Evolutionary conservation across 805 yeast genomes (phyloP), one percentile per base, ranked within the genome.

Genomic region (Ogataea pini): DNA sequence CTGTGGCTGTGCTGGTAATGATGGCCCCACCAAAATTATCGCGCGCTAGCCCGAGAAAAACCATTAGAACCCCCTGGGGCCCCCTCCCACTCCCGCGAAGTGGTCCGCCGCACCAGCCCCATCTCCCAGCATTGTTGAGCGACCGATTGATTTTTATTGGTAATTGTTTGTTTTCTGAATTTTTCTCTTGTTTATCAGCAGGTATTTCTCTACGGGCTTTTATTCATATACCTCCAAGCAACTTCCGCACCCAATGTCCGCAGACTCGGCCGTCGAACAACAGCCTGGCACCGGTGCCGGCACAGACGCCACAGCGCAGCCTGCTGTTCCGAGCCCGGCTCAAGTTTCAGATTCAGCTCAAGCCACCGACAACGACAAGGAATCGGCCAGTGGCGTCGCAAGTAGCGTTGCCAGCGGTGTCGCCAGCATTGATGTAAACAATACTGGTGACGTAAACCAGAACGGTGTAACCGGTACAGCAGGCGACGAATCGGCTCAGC

Each of bases 211-310:
- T 17, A 14, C 19, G 25, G 31, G 25, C 33, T 12, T 16, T 17
- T 25, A 9, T 27, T 25, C 24, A 16, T 22, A 17, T 31, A 39
- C 22, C 6, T 16, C 32, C 18, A 33, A 39, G n/a, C 18, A 18
- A 39, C 16, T 39, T 17, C 31, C 41, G 41, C 31, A 31, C 19
- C 14, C 42, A 39, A 39, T 39, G 42, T 39, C 42, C 25, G 42
- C 42, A 39, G 42, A 39, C 31, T 27, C 42, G 42, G 42, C 42
- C 24, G 42, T 28, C 42, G 42, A 39, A 39, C 42, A 39, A 39
- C 42, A 39, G 42, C 28, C 42, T 32, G 42, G 42, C 25, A 39
- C 42, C 17, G 33, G 42, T 39, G 42, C 42, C 33, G 42, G 34
- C 33, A 27, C 42, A 27, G 42, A 39, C 42, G 42, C 33, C 42